Evolutionary conservation across 352 stramenopile species (phyloP), one percentile per base, ranked within the genome.

Genomic region (Pythium myriotylum): DNA sequence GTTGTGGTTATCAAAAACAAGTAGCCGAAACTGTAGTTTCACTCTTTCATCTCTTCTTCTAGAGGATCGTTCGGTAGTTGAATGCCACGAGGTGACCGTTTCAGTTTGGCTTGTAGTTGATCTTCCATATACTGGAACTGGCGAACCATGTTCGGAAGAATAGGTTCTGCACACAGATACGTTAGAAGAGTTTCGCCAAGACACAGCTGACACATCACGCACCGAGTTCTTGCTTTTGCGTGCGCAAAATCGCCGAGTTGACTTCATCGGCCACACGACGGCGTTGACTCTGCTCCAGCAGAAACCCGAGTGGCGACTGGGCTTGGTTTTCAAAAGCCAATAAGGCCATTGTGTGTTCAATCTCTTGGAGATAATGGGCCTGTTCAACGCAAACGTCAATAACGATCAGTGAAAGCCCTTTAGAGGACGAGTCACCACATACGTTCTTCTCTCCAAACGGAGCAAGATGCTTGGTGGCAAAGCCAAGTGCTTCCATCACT

Each of bases 61-160:
- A 55, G 26, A 14, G 41, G 12, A 27, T 63, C 51, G 27, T 51
- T 35, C 12, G 54, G 32, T 10, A 67, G 20, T 26, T 58, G 41
- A 56, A 90, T 83, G 8, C 79, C 80, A 29, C 74, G 70, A 12
- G 79, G 74, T 39, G 53, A 62, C 26, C 77, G 82, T 47, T 81
- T 82, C 23, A 89, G 50, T 58, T 92, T 92, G 22, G 64, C 53
- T 48, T 85, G 62, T 24, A 92, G 71, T 50, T 92, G 77, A n/a
- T 87, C 65, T 33, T 92, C 77, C 80, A 92, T 88, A 39, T 77
- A 92, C 43, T 88, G 80, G 48, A 89, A 89, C 54, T 92, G 83
- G 46, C 79, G 74, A 6, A 90, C 80, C 76, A 90, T 86, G 14
- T 79, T 85, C n/a, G 81, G 81, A 23, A 92, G 60, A 66, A 90